Conservation (phyloP, 805 yeast genomes). For the Cyberlindnera nakhonratchasimensis region DNA sequence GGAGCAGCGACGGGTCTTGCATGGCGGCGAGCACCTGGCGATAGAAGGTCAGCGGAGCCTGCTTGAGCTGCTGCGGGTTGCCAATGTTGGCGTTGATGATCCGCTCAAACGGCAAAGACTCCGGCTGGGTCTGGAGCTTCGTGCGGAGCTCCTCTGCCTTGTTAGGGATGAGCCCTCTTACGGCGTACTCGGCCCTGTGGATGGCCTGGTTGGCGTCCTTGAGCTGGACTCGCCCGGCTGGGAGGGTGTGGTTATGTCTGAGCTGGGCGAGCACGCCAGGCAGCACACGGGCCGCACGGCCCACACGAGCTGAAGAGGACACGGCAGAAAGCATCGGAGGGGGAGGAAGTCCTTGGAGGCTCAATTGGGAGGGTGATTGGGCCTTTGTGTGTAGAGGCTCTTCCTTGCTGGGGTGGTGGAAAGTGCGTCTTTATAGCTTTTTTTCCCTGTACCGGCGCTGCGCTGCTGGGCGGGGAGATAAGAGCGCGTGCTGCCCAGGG, state of each 20-base stretch:
- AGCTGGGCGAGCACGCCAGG: background rate
- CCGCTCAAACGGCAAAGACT: slow-evolving; percentile 66
- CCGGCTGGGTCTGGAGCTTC: slow-evolving; percentile 51
- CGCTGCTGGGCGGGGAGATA: background rate
- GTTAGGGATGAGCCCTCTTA: slow-evolving; percentile 90
- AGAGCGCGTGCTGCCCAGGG: background rate
- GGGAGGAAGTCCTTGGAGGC: too few relatives aligned
- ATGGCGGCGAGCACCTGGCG: slow-evolving; percentile 83
- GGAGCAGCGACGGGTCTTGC: slow-evolving; percentile 76
- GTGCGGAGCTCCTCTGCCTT: slow-evolving; percentile 81
- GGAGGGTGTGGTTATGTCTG: slow-evolving; percentile 4
- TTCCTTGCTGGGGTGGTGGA: background rate
- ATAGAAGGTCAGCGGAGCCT: slow-evolving; percentile 91
- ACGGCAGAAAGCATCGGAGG: too few relatives aligned
- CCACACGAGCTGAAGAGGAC: too few relatives aligned
- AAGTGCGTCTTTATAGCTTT: too few relatives aligned
- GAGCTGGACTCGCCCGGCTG: slow-evolving; percentile 37
- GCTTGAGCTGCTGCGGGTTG: slow-evolving; percentile 96
- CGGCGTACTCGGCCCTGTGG: slow-evolving; percentile 90
- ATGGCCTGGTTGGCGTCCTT: slow-evolving; percentile 69
- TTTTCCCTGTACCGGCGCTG: too few relatives aligned
- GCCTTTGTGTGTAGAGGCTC: background rate
- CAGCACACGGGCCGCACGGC: too few relatives aligned
- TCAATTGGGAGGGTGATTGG: too few relatives aligned
- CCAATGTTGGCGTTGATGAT: slow-evolving; percentile 94